These are phyloP conservation scores for Pyracantha coccinea DNA, from an alignment of 331 rosid genomes.

Conservation along the genomic window DNA sequence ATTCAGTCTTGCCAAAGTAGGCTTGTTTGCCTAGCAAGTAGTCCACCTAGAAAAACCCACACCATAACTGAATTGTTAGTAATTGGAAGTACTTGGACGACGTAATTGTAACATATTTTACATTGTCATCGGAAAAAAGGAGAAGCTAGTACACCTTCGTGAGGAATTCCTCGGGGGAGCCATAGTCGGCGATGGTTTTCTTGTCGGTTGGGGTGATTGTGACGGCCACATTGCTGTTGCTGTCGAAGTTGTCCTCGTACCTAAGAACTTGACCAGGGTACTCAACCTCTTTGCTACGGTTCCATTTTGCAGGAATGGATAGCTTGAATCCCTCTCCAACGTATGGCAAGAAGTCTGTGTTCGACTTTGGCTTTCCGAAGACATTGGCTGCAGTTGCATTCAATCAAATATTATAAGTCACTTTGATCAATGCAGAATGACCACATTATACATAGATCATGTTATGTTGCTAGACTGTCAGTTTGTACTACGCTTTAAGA, in stretches of 20 bases:
- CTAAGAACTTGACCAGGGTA: slow-evolving; percentile 81
- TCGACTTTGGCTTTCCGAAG: slow-evolving; percentile 86
- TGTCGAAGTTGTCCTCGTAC: slow-evolving; percentile 84
- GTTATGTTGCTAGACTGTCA: neutral
- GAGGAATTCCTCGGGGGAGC: slow-evolving; percentile 77
- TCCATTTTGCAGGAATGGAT: slow-evolving; percentile 85
- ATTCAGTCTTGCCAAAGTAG: slow-evolving; percentile 69
- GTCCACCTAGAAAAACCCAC: slow-evolving; percentile 57
- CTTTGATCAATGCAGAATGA: neutral
- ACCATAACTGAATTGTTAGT: slow-evolving; percentile 11
- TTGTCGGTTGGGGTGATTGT: slow-evolving; percentile 69
- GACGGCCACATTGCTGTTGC: slow-evolving; percentile 58
- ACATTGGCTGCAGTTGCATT: slow-evolving; percentile 63
- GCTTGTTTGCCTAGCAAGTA: slow-evolving; percentile 87
- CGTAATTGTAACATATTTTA: neutral
- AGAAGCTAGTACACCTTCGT: slow-evolving; percentile 27
- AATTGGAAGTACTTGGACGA: neutral
- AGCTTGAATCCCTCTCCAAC: slow-evolving; percentile 79
- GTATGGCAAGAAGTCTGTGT: slow-evolving; percentile 77
- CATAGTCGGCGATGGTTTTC: slow-evolving; percentile 77
- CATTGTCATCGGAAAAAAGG: neutral
- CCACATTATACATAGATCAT: neutral
- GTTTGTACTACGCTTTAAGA: too few relatives aligned
- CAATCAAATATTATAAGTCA: slow-evolving; percentile 2
- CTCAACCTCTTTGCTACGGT: slow-evolving; percentile 87